phyloP scores from a whole-genome alignment of 768 basidiomycete genomes.

The Pleurotus ostreatus region DNA sequence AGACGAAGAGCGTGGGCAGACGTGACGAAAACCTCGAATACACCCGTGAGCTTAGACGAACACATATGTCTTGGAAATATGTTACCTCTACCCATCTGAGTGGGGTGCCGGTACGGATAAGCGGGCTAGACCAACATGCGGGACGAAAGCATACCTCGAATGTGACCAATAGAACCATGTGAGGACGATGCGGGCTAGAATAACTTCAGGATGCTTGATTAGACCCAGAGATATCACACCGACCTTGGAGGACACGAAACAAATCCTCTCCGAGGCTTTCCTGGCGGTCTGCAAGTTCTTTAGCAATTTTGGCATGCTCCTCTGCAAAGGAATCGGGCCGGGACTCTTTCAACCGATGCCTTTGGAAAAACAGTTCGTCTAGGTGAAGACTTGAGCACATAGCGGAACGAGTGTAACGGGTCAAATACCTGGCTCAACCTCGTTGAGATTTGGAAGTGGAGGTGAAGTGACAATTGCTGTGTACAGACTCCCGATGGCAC shows the following conservation, averaged over 20 bases:
- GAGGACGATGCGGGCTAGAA: constrained; percentile 55
- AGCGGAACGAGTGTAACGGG: neutral
- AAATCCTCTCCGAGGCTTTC: constrained; percentile 50
- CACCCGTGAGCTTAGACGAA: neutral
- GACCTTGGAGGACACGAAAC: constrained; percentile 63
- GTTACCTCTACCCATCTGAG: constrained; percentile 71
- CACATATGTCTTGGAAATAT: neutral
- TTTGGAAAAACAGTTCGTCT: constrained; percentile 55
- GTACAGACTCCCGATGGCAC: constrained; percentile 74
- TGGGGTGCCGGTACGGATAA: constrained; percentile 11
- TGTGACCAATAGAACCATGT: constrained; percentile 76
- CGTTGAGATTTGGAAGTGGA: constrained; percentile 45
- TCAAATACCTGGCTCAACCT: constrained; percentile 39
- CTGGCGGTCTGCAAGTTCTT: constrained; percentile 42
- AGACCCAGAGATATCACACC: constrained; percentile 1
- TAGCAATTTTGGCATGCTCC: constrained; percentile 54
- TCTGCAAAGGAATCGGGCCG: constrained; percentile 62
- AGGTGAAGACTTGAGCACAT: constrained; percentile 4
- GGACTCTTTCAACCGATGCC: constrained; percentile 38
- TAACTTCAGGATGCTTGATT: neutral
- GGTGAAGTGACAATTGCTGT: constrained; percentile 63
- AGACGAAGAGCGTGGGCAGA: constrained; percentile 56
- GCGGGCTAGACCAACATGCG: neutral
- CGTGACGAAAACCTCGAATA: constrained; percentile 51
- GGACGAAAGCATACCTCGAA: constrained; percentile 44